Evolutionary conservation across 495 filamentous ascomycete species (phyloP).

Genomic region (Amniculicola lignicola): DNA sequence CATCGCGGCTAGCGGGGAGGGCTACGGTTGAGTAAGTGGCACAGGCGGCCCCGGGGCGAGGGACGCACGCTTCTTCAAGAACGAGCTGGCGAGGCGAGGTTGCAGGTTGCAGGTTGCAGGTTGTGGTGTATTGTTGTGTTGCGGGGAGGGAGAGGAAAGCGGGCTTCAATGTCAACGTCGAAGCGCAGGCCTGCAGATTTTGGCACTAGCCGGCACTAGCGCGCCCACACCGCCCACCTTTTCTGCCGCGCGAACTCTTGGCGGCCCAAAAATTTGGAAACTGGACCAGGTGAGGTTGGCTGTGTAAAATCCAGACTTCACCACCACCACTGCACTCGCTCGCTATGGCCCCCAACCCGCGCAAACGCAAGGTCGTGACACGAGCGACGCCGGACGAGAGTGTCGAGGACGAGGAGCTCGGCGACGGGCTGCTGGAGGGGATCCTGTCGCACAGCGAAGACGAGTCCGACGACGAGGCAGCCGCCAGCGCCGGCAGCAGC

Average conservation of each 20-base stretch:
- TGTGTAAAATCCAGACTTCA: background rate
- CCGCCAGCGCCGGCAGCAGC: conserved; percentile 38
- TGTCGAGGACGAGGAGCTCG: conserved; percentile 55
- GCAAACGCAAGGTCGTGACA: conserved; percentile 28
- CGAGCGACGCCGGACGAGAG: conserved; percentile 16
- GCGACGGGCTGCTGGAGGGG: conserved; percentile 60
- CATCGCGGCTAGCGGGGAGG: too few relatives aligned
- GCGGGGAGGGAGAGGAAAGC: too few relatives aligned
- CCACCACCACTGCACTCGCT: background rate
- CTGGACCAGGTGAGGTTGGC: background rate
- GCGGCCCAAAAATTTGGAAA: conserved; percentile 4
- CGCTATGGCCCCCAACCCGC: conserved; percentile 25
- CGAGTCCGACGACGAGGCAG: conserved; percentile 43
- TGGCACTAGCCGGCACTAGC: background rate
- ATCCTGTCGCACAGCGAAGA: conserved; percentile 56
- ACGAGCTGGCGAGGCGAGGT: too few relatives aligned
- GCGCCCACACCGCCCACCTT: background rate
- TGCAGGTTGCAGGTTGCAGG: too few relatives aligned
- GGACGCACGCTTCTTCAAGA: too few relatives aligned
- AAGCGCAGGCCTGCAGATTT: background rate
- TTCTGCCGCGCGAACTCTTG: conserved; percentile 11
- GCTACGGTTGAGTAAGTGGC: too few relatives aligned
- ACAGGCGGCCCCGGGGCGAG: too few relatives aligned
- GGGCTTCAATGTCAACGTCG: too few relatives aligned
- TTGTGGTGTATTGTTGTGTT: too few relatives aligned